Evolutionary conservation across 768 basidiomycete genomes (phyloP), one percentile per base, ranked within the genome.

Genomic region (Fomitopsis serialis): DNA sequence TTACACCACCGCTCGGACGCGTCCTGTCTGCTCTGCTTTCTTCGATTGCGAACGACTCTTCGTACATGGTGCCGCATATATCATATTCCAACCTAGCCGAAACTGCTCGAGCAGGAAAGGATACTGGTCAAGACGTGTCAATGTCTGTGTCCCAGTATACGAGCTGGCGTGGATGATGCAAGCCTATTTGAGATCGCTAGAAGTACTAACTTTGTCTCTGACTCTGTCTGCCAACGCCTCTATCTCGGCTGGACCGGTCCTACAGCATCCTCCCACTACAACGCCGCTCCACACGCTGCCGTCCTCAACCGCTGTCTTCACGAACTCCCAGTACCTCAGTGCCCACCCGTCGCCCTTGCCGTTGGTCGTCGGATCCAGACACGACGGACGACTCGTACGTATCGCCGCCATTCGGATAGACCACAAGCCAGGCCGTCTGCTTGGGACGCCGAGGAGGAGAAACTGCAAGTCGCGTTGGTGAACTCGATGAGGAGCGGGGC

Each of bases 361-460:
- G 25, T 44, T 17, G 25, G 50, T 23, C 46, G 47, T 25, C 21
- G 40, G 22, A 13, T 44, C 56, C 84, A 87, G 17, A 70, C 70
- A 50, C 72, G 66, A 6, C 72, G 72, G 23, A 63, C 55, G 13
- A 72, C 63, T 85, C 76, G 60, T 82, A 89, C 0, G 71, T 63
- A 45, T 79, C 76, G 34, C 81, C 82, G 7, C 83, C 82, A 59
- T 90, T 88, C 5, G 90, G 89, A 61, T 90, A 88, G 22, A 92
- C 57, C 5, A 89, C 75, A 10, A 92, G 69, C 72, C 76, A 84
- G 64, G 25, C 47, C 23, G 45, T 36, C 54, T n/a, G 48, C 48
- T 52, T 48, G 36, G 42, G 42, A 60, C 58, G 59, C 22, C 29
- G 13, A 19, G 57, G 35, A 58, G 29, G 6, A 32, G 12, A 23